phyloP scores from a whole-genome alignment of 148 eudicot species.

The Vaccinium vitisidaea region DNA sequence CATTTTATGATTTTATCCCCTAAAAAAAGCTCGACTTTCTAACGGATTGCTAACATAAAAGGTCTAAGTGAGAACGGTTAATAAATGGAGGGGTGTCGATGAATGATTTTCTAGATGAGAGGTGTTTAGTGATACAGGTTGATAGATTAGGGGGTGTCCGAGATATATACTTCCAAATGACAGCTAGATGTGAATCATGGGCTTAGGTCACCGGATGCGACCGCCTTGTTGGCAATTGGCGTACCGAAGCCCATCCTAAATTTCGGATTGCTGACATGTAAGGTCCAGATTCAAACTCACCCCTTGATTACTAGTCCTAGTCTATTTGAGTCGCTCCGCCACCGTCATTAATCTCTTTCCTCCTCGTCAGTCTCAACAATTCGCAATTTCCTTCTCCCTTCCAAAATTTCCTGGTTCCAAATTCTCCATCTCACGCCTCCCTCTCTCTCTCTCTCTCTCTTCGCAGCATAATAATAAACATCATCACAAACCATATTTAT shows the following conservation, averaged over 20 bases:
- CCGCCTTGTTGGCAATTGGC: not conserved
- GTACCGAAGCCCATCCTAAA: not conserved
- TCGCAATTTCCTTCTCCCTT: not conserved
- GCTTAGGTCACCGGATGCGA: not conserved
- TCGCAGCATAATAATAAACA: not conserved
- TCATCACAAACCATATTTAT: not conserved
- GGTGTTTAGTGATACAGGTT: too few species aligned
- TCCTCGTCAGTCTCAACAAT: not conserved
- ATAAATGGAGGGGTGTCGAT: too few species aligned
- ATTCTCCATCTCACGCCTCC: slow-evolving; percentile 2
- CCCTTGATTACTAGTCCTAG: too few species aligned
- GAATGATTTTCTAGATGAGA: too few species aligned
- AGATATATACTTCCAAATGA: too few species aligned
- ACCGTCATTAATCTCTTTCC: not conserved
- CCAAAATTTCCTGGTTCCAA: not conserved
- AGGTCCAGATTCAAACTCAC: slow-evolving; percentile 29
- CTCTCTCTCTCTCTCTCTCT: not conserved
- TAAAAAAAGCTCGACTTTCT: too few species aligned
- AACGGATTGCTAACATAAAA: too few species aligned
- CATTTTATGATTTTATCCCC: too few species aligned
- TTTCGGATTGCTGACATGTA: slow-evolving; percentile 36
- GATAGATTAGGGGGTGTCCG: too few species aligned
- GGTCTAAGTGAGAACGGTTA: too few species aligned
- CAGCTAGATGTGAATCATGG: too few species aligned
- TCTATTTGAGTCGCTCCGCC: not conserved